phyloP scores from a whole-genome alignment of 495 filamentous ascomycete species.

The Aspergillus cavernicola region DNA sequence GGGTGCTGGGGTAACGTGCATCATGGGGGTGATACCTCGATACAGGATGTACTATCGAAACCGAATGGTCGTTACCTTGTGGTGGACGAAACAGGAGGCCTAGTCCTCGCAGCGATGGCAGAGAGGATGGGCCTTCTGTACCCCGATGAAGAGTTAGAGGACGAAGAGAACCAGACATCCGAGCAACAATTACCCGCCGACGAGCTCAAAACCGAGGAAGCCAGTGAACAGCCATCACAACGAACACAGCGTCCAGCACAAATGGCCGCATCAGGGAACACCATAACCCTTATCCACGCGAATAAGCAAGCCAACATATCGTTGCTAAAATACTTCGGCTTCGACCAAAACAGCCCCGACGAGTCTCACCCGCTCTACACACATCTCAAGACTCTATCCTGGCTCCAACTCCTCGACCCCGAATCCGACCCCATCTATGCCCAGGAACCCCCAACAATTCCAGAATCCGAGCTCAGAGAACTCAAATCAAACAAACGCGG shows the following conservation, averaged over 20 bases:
- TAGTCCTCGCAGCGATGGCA: slow-evolving; percentile 82
- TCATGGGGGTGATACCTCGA: slow-evolving; percentile 34
- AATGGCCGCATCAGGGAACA: slow-evolving; percentile 65
- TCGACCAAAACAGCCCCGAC: slow-evolving; percentile 63
- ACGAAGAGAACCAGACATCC: slow-evolving; percentile 17
- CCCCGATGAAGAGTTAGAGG: slow-evolving; percentile 37
- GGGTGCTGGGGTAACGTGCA: slow-evolving; percentile 64
- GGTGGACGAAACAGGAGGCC: slow-evolving; percentile 84
- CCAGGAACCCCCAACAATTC: slow-evolving; percentile 50
- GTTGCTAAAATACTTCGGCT: slow-evolving; percentile 82
- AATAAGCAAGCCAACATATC: slow-evolving; percentile 86
- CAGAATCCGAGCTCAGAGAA: slow-evolving; percentile 51
- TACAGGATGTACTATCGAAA: slow-evolving; percentile 28
- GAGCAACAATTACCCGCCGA: not conserved
- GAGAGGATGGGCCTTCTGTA: slow-evolving; percentile 88
- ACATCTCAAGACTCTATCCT: slow-evolving; percentile 79
- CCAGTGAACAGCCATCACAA: not conserved
- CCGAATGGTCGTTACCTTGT: slow-evolving; percentile 77
- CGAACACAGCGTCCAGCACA: slow-evolving; percentile 21
- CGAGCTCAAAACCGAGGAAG: slow-evolving; percentile 5
- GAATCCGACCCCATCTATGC: slow-evolving; percentile 64
- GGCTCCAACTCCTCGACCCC: slow-evolving; percentile 84
- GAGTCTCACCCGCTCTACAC: slow-evolving; percentile 73
- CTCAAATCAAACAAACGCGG: slow-evolving; percentile 76
- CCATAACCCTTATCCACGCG: slow-evolving; percentile 82